phyloP scores from a whole-genome alignment of 768 basidiomycete species.

The Auricularia sp. region DNA sequence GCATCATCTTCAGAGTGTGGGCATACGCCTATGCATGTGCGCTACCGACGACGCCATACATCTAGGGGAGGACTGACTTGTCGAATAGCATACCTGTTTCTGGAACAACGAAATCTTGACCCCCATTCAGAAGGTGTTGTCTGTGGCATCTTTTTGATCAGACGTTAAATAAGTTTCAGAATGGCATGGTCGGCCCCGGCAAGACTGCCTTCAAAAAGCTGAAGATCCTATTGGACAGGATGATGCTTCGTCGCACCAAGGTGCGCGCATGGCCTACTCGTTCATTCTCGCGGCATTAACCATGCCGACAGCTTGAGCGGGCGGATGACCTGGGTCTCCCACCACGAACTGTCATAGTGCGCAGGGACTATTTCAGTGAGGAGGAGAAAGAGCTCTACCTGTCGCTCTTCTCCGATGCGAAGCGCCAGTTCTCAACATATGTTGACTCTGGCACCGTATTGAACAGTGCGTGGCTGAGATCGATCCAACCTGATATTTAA shows the following conservation, averaged over 20 bases:
- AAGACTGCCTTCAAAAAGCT: conserved; percentile 84
- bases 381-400: conserved; percentile 95
- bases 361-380: conserved; percentile 86
- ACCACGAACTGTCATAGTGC: conserved; percentile 80
- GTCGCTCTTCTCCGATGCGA: conserved; percentile 86
- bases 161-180: conserved; percentile 14
- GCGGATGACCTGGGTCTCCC: conserved; percentile 95
- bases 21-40: conserved; percentile 59
- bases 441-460: conserved; percentile 82
- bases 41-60: not conserved
- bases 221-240: conserved; percentile 75
- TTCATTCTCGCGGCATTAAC: conserved; percentile 7
- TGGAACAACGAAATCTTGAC: conserved; percentile 97
- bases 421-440: conserved; percentile 83
- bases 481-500: conserved; percentile 6
- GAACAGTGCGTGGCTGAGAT: conserved; percentile 56
- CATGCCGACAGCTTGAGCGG: conserved; percentile 61
- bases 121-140: conserved; percentile 69
- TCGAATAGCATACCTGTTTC: conserved; percentile 71
- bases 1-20: conserved; percentile 49
- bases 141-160: not conserved
- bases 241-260: conserved; percentile 94
- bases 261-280: conserved; percentile 21
- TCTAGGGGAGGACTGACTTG: too few relatives aligned
- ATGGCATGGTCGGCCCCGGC: conserved; percentile 76